phyloP scores from a whole-genome alignment of 345 rosid species.

The Turnera subulata region DNA sequence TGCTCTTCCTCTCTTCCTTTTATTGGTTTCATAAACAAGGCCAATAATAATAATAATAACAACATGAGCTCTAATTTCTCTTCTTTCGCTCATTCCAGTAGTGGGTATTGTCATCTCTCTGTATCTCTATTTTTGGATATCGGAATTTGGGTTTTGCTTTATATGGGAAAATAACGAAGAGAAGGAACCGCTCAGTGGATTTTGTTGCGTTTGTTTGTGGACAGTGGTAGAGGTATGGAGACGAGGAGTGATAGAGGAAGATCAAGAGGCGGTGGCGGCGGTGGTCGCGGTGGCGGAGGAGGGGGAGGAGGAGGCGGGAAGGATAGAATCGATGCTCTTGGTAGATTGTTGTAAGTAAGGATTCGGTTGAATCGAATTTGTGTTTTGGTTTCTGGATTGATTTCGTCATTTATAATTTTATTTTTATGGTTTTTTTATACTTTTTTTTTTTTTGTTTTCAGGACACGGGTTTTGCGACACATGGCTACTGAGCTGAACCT shows the following conservation, averaged over 20 bases:
- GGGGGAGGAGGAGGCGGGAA: slow-evolving; percentile 23
- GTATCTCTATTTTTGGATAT: background rate
- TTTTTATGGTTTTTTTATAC: background rate
- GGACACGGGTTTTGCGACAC: slow-evolving; percentile 79
- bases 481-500: slow-evolving; percentile 67
- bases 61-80: slow-evolving; percentile 18
- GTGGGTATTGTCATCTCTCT: background rate
- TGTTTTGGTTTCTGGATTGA: background rate
- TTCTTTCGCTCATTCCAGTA: slow-evolving; percentile 7
- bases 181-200: no score
- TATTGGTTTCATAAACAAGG: background rate
- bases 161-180: no score
- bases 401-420: background rate
- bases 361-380: background rate
- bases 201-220: background rate
- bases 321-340: slow-evolving; percentile 78
- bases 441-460: slow-evolving; percentile 16
- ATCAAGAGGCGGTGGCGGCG: slow-evolving; percentile 44
- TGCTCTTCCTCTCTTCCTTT: slow-evolving; percentile 5
- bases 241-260: slow-evolving; percentile 36
- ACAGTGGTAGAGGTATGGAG: slow-evolving; percentile 42
- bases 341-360: slow-evolving; percentile 70
- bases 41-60: no score
- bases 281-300: slow-evolving; percentile 26
- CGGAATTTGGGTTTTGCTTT: background rate